Evolutionary conservation across 495 filamentous ascomycete genomes (phyloP).

Genomic region (Aspergillus coremiiformis): DNA sequence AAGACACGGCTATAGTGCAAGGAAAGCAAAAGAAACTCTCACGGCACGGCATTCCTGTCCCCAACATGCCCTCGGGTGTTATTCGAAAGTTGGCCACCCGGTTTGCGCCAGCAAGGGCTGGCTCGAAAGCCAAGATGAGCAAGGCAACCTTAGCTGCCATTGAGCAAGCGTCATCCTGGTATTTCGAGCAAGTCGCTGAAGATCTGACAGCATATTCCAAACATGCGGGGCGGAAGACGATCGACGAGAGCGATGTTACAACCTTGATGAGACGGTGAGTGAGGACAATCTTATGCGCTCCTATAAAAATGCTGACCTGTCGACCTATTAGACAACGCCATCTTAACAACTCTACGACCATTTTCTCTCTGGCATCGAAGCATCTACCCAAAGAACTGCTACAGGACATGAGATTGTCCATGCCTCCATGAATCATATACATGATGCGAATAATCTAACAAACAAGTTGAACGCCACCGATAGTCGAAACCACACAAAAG

Average conservation of each 20-base stretch:
- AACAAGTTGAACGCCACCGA: conserved; percentile 21
- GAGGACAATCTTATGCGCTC: conserved; percentile 9
- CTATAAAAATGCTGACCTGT: conserved; percentile 7
- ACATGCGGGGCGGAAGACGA: conserved; percentile 75
- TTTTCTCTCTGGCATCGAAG: conserved; percentile 76
- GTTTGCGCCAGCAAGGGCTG: conserved; percentile 55
- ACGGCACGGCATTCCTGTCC: conserved; percentile 64
- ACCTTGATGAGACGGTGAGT: conserved; percentile 69
- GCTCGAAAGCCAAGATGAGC: conserved; percentile 55
- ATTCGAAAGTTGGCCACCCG: conserved; percentile 70
- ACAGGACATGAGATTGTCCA: conserved; percentile 70
- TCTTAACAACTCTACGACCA: conserved; percentile 60
- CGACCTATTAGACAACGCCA: conserved; percentile 63
- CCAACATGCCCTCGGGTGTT: conserved; percentile 60
- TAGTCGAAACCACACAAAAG: conserved; percentile 8
- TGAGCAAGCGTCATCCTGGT: conserved; percentile 75
- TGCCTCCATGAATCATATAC: conserved; percentile 37
- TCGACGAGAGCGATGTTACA: conserved; percentile 77
- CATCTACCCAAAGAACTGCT: conserved; percentile 75
- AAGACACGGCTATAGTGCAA: conserved; percentile 15
- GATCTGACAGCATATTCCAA: conserved; percentile 72
- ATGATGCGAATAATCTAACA: conserved; percentile 9
- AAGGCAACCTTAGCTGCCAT: conserved; percentile 67
- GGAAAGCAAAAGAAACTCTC: conserved; percentile 55
- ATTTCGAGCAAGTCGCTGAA: conserved; percentile 76